Evolutionary conservation across 176 grass and related monocot genomes (phyloP), one percentile per base, ranked within the genome.

Genomic region (Chloris gayana): DNA sequence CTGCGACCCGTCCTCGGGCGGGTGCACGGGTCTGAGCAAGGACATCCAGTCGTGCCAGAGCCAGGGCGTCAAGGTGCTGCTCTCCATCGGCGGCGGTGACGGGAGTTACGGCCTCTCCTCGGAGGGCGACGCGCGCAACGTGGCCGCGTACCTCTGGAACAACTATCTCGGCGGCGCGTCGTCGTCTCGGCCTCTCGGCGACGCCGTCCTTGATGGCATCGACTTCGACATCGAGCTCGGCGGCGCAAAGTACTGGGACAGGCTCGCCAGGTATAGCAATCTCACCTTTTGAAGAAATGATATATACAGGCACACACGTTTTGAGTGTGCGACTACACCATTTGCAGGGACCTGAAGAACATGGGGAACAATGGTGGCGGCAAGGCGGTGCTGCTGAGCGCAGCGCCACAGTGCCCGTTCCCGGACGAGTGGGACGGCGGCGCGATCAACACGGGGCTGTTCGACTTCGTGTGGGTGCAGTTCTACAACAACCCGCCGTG

Each of bases 151-250:
- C 63, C 84, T 94, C 1, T 94, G 92, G 92, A 91, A 94, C 67
- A 87, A 87, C 68, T 91, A 89, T 69, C 80, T 94, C 1, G 80
- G 86, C 37, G 92, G 86, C 39, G 37, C 72, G 7, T 94, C 86
- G 11, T 64, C 83, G 30, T 87, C 79, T 22, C 80, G 89, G 2
- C 92, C 92, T 4, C 81, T 94, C 3, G 92, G 92, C 27, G 65
- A 81, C 62, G 86, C 81, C 77, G 67, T 91, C 12, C 92, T 94
- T 9, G 86, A 94, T 17, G 92, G 92, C 42, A 79, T 94, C 33
- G 92, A 94, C 77, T 94, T 94, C 32, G 89, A 94, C 77, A 94
- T 94, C 74, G 92, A 94, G 86, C 68, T 67, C 5, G 92, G 91
- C 8, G 42, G 83, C 15, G 29, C 79, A 30, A 83, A 83, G 75